A percentile compares a stretch with the other conserved stretches of the same genome.
Conservation (phyloP, 805 yeast genomes). For the Hanseniaspora lindneri region DNA sequence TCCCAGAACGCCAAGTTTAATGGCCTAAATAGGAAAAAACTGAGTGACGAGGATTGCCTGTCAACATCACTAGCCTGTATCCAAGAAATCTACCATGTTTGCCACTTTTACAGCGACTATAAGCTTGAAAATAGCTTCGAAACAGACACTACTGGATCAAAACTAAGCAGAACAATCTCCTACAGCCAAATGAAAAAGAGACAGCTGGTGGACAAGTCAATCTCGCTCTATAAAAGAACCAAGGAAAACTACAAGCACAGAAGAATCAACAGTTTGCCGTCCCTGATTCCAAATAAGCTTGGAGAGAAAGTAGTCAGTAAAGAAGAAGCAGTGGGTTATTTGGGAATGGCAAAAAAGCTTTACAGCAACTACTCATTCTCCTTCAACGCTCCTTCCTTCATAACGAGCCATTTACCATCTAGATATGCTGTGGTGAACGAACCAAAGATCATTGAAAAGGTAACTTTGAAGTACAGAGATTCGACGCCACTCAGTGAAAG, state of each 20-base stretch:
- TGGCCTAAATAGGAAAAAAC: not conserved
- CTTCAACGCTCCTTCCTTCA: not conserved
- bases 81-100: conserved; percentile 1
- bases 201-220: conserved; percentile 8
- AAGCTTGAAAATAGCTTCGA: not conserved
- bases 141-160: not conserved
- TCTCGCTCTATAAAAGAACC: conserved; percentile 6
- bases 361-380: not conserved
- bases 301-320: not conserved
- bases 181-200: conserved; percentile 12
- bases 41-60: conserved; percentile 10
- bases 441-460: conserved; percentile 1
- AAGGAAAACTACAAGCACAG: conserved; percentile 9
- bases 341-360: not conserved
- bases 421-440: not conserved
- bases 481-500: not conserved
- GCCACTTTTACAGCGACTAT: conserved; percentile 4
- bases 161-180: conserved; percentile 1
- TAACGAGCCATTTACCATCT: not conserved
- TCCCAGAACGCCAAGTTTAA: not conserved
- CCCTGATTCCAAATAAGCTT: not conserved
- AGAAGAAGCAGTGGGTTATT: not conserved
- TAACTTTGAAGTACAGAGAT: conserved; percentile 1
- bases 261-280: not conserved
- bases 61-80: not conserved